These are phyloP conservation scores for Nothophoma quercina DNA, from an alignment of 2,329 filamentous ascomycete species.

Conservation along the genomic window DNA sequence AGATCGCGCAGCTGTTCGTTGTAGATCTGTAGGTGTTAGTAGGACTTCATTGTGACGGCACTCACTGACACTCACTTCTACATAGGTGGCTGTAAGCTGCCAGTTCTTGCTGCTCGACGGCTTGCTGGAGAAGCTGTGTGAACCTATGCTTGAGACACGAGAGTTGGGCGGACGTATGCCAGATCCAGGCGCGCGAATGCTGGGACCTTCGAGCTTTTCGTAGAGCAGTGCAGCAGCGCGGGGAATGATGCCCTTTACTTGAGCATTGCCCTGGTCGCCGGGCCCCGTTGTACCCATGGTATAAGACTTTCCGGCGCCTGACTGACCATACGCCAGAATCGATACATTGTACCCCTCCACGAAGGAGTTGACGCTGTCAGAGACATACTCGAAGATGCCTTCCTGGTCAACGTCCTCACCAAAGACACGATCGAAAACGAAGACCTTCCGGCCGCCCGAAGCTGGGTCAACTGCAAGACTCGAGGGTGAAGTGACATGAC, in stretches of 20 bases:
- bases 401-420: slow-evolving; percentile 82
- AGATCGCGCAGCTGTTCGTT: slow-evolving; percentile 95
- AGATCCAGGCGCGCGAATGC: slow-evolving; percentile 70
- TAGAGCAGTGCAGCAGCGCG: slow-evolving; percentile 87
- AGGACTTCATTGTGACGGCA: too few species aligned
- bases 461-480: slow-evolving; percentile 83
- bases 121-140: slow-evolving; percentile 53
- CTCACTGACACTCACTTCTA: slow-evolving; percentile 65
- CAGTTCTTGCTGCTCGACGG: slow-evolving; percentile 73
- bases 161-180: slow-evolving; percentile 74
- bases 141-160: slow-evolving; percentile 73
- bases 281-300: slow-evolving; percentile 98
- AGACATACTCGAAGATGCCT: slow-evolving; percentile 92
- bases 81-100: slow-evolving; percentile 92
- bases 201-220: slow-evolving; percentile 75
- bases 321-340: slow-evolving; percentile 94
- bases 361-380: slow-evolving; percentile 88
- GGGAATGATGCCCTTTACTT: slow-evolving; percentile 91
- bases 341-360: slow-evolving; percentile 98
- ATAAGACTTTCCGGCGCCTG: slow-evolving; percentile 95
- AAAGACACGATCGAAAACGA: slow-evolving; percentile 97
- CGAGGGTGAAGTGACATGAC: slow-evolving; percentile 85
- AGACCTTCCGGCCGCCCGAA: slow-evolving; percentile 90
- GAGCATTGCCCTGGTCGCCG: slow-evolving; percentile 72
- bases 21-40: slow-evolving; percentile 73